Evolutionary conservation across 257 asterid species (phyloP), one percentile per base, ranked within the genome.

Genomic region (Pogostemon cablin): DNA sequence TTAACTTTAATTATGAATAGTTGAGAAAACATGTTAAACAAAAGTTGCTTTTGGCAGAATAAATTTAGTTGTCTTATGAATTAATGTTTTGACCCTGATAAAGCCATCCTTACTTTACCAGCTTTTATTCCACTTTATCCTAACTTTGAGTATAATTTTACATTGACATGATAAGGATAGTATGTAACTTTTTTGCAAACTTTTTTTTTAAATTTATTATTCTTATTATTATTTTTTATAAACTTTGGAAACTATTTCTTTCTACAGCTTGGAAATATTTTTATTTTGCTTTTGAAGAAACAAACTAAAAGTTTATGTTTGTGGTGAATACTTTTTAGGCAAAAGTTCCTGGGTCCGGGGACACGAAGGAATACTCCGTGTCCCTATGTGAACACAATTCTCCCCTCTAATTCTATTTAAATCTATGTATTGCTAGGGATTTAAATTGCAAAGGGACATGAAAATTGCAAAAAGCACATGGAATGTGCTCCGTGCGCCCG

Each of bases 71-170:
- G 71, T 42, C 71, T 75, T n/a, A 39, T 70, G 73, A 57, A 67
- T 72, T 71, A 11, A 41, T 72, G 77, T 75, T 75, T 81, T 81
- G 86, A 78, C 86, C 60, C 81, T 68, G 77, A 72, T 75, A 78
- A 81, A 78, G 83, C 53, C 68, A 68, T 50, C 59, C 67, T 58
- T 55, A 61, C 80, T 77, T 72, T 71, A 74, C 79, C 83, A 81
- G 83, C 86, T 77, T 75, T 78, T 72, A 63, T 65, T 58, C 83
- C 76, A 75, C 83, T 78, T 81, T 78, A 65, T 58, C 32, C 70
- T 62, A 62, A 63, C 77, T 57, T 50, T 71, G 75, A 74, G 69
- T 58, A 35, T 17, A 35, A 17, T 52, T 72, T 73, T 65, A 71
- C 56, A 34, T 54, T 10, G 65, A 6, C 63, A 44, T 58, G 72